Evolutionary conservation across 352 stramenopile species (phyloP).

Genomic region (Sclerospora graminicola): DNA sequence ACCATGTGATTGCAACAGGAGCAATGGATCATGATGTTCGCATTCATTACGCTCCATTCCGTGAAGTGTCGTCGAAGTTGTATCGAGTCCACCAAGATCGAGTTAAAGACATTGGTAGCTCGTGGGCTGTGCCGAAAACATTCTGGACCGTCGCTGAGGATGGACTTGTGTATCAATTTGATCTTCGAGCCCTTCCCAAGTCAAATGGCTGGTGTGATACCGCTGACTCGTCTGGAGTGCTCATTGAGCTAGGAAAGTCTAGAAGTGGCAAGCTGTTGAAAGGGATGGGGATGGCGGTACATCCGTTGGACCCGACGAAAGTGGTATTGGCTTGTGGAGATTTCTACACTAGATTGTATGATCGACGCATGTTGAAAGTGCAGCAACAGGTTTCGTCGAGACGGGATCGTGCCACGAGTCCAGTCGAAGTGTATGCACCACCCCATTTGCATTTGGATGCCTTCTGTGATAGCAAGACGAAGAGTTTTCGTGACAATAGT

Average conservation of each 20-base stretch:
- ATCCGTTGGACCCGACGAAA: constrained; percentile 67
- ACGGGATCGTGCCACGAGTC: constrained; percentile 26
- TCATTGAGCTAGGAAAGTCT: constrained; percentile 60
- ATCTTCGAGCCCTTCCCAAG: constrained; percentile 47
- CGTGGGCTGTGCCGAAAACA: constrained; percentile 50
- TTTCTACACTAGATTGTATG: constrained; percentile 70
- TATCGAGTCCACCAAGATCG: constrained; percentile 63
- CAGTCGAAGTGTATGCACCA: constrained; percentile 56
- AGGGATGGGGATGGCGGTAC: constrained; percentile 62
- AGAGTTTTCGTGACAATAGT: constrained; percentile 37
- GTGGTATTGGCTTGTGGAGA: constrained; percentile 65
- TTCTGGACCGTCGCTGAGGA: constrained; percentile 85
- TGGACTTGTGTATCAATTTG: constrained; percentile 76
- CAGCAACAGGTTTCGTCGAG: constrained; percentile 21
- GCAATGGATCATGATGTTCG: constrained; percentile 82
- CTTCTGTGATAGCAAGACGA: constrained; percentile 25
- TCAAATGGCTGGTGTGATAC: constrained; percentile 22
- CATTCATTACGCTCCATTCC: constrained; percentile 80
- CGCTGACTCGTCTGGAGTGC: constrained; percentile 30
- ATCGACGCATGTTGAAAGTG: constrained; percentile 64
- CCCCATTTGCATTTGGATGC: constrained; percentile 68
- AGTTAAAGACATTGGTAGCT: constrained; percentile 76
- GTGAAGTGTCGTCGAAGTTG: constrained; percentile 39
- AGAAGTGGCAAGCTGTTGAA: constrained; percentile 31
- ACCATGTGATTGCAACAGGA: constrained; percentile 67